Conservation (phyloP, 2,329 filamentous ascomycete genomes). For the Aspergillus amoenus region DNA sequence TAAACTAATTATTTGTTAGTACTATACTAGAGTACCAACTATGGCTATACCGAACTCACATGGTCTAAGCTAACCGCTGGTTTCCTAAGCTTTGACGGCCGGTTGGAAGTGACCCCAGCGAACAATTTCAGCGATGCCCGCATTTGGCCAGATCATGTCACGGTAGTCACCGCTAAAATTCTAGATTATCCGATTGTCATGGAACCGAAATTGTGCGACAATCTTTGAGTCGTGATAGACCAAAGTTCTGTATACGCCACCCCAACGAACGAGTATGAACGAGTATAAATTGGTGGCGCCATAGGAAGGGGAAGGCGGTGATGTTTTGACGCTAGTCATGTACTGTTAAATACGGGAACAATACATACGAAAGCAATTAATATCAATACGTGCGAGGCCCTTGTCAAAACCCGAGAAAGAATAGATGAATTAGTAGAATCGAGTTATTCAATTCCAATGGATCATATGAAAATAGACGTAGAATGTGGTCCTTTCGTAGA, state of each 20-base stretch:
- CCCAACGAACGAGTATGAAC: too few species aligned
- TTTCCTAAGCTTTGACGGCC: constrained; percentile 35
- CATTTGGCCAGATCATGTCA: constrained; percentile 24
- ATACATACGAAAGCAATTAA: background rate
- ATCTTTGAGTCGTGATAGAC: background rate
- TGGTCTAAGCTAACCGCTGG: constrained; percentile 40
- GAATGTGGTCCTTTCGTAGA: background rate
- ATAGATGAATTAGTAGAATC: background rate
- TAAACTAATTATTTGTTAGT: constrained; percentile 32
- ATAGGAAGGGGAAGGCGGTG: constrained; percentile 12
- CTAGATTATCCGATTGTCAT: background rate
- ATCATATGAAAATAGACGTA: background rate
- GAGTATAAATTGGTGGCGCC: background rate
- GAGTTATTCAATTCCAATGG: background rate
- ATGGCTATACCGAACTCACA: constrained; percentile 24
- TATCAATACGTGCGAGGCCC: background rate
- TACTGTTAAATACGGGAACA: background rate
- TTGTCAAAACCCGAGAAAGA: background rate
- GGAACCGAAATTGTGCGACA: background rate
- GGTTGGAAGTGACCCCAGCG: constrained; percentile 29
- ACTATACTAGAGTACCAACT: background rate
- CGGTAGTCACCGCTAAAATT: background rate
- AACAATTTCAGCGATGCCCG: constrained; percentile 27
- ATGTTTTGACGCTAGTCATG: background rate
- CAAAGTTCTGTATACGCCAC: background rate